Percentiles rank a stretch among this genome's conserved stretches.
phyloP scores from a whole-genome alignment of 495 filamentous ascomycete genomes.

The Hypoxylon trugodes region DNA sequence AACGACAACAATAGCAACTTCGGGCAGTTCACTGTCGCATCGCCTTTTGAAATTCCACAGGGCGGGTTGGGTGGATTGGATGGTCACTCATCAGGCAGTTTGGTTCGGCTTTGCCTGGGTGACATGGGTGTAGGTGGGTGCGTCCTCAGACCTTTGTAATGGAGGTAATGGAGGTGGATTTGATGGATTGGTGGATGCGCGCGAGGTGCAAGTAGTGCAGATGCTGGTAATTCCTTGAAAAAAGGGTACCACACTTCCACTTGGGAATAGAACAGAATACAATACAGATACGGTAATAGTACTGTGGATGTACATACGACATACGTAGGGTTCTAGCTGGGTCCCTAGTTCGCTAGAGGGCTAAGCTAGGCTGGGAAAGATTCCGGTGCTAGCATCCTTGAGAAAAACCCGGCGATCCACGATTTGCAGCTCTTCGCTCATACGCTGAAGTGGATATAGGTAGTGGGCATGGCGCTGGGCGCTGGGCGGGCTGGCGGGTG shows the following conservation, averaged over 20 bases:
- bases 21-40: slow-evolving; percentile 41
- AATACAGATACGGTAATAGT: too few relatives aligned
- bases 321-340: slow-evolving; percentile 7
- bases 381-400: slow-evolving; percentile 39
- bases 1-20: slow-evolving; percentile 38
- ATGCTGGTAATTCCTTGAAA: slow-evolving; percentile 40
- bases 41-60: slow-evolving; percentile 30
- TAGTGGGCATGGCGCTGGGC: neutral
- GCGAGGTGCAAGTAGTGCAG: slow-evolving; percentile 16
- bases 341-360: neutral
- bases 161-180: slow-evolving; percentile 24
- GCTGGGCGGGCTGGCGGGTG: neutral
- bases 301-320: too few relatives aligned
- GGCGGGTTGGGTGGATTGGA: slow-evolving; percentile 35
- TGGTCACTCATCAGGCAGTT: slow-evolving; percentile 41
- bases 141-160: slow-evolving; percentile 36
- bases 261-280: slow-evolving; percentile 4
- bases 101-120: slow-evolving; percentile 39
- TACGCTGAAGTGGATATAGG: too few relatives aligned
- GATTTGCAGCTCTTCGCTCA: too few relatives aligned
- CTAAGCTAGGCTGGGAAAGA: slow-evolving; percentile 36
- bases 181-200: too few relatives aligned
- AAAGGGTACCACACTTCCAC: slow-evolving; percentile 14
- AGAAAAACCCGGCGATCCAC: slow-evolving; percentile 37
- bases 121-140: slow-evolving; percentile 41